Base-by-base conservation (phyloP, 202 grass and related monocot species). In the Zizania palustris region DNA sequence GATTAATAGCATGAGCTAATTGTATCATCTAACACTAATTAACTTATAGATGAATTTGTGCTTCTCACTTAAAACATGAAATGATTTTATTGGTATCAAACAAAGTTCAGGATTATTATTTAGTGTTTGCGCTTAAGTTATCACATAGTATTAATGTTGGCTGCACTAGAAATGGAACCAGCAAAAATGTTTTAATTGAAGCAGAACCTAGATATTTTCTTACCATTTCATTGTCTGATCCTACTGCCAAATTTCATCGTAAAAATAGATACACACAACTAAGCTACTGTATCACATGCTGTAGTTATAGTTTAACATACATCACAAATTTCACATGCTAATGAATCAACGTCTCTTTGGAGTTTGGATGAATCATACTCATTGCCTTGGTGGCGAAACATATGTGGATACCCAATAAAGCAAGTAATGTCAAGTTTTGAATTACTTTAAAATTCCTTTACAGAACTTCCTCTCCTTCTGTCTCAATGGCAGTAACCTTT, bases 141-240 rank as follows among this genome's bases (percentile, higher is more conserved):
- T 58, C 15, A 49, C 15, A 65, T 36, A 21, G 3, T 9, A 3
- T 81, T 65, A 14, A 49, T 16, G 11, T 59, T 45, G 15, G 39
- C 6, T 41, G 2, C 28, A 59, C 65, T 39, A 15, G 41, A 33
- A 78, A 18, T 61, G 58, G 13, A 41, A 63, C 34, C 39, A 46
- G 60, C 13, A 44, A 64, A 78, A 63, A 67, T 43, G 16, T 54
- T 11, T 12, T 44, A 7, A 44, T 44, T 2, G 42, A 44, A 44
- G 40, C 15, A 49, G 49, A 51, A 55, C 10, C 15, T 65, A 50
- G 40, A 13, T 64, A 13, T 34, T 59, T 50, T 13, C 37, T 75
- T 54, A 75, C 56, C 5, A 78, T 35, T 19, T 34, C 5, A 57
- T 67, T 21, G 38, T 78, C 20, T 57, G 75, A 65, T 78, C 14